Evolutionary conservation across 2,329 filamentous ascomycete genomes (phyloP), one percentile per base, ranked within the genome.

Genomic region (Calonectria multiphialidica): DNA sequence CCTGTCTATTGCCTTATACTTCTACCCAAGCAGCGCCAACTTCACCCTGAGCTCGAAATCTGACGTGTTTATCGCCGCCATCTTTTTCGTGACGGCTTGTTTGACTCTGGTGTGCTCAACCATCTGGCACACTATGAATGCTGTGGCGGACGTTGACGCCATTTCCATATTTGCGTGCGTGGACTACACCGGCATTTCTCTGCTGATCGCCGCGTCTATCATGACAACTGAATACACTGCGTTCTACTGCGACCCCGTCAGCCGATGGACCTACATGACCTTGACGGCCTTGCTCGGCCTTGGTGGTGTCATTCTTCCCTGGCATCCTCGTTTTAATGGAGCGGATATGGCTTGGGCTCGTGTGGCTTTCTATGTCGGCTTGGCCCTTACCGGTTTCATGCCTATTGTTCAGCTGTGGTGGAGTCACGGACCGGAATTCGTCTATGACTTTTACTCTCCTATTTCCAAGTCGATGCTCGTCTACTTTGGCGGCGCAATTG

Each of bases 81-180:
- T 97, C 76, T 99, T 99, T 89, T 98, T 99, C 87, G 94, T 98
- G 81, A 97, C 96, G 59, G 97, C 97, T 55, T 95, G 93, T 87
- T 95, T 98, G 84, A 98, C 96, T 80, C 90, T 99, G 68, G 92
- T 96, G 81, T 99, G 97, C 91, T 97, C 94, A 74, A 96, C 93
- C 75, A 92, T 98, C 81, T 99, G 97, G 97, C 97, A 99, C 86
- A 98, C 97, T 30, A 98, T 99, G 95, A 98, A 96, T 86, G 95
- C 95, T 79, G 97, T 98, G 67, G 95, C 96, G 21, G 94, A 98
- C 77, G 93, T 98, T 80, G 91, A 92, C 23, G 90, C 98, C 49
- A 93, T 99, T 85, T 97, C 98, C 82, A 93, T 95, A 73, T 98
- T 99, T 80, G 97, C 97, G 21, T 99, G 97, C 83, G 95, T 99